Conservation (phyloP, 2,329 filamentous ascomycete species). For the Phaeomoniella chlamydospora region DNA sequence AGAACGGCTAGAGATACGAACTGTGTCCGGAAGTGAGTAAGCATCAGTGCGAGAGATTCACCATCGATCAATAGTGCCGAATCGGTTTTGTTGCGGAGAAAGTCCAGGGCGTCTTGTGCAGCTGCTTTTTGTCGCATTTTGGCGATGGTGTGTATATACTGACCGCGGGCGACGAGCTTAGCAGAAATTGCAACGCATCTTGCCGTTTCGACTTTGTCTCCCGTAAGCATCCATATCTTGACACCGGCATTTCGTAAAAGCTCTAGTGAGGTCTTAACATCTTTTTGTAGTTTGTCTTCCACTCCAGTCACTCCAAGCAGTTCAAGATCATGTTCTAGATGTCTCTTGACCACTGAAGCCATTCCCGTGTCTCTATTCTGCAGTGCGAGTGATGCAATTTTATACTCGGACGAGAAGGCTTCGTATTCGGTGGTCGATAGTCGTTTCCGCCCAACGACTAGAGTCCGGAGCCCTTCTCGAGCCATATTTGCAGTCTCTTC, state of each 20-base stretch:
- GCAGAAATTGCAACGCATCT: constrained; percentile 91
- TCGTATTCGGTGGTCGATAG: constrained; percentile 66
- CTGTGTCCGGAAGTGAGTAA: constrained; percentile 65
- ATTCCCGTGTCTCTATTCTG: constrained; percentile 68
- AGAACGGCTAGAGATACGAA: constrained; percentile 83
- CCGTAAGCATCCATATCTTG: constrained; percentile 99
- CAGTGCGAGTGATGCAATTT: constrained; percentile 67
- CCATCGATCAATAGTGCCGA: constrained; percentile 92
- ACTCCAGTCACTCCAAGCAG: constrained; percentile 95
- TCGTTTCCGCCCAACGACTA: constrained; percentile 87
- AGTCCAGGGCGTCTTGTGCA: constrained; percentile 77
- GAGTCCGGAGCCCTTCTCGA: constrained; percentile 79
- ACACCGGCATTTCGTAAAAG: constrained; percentile 91
- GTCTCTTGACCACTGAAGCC: constrained; percentile 62
- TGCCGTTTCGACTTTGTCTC: constrained; percentile 96
- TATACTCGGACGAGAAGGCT: constrained; percentile 61
- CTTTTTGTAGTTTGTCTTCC: constrained; percentile 88
- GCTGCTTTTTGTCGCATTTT: constrained; percentile 72
- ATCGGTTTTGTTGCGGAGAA: constrained; percentile 68
- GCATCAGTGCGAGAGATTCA: constrained; percentile 71
- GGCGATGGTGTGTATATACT: constrained; percentile 88
- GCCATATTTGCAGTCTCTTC: constrained; percentile 99
- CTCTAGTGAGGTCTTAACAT: constrained; percentile 91
- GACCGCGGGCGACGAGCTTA: constrained; percentile 81
- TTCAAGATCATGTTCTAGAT: constrained; percentile 78